Conservation (phyloP, 139 green algal genomes). For the Dunaliella primolecta region DNA sequence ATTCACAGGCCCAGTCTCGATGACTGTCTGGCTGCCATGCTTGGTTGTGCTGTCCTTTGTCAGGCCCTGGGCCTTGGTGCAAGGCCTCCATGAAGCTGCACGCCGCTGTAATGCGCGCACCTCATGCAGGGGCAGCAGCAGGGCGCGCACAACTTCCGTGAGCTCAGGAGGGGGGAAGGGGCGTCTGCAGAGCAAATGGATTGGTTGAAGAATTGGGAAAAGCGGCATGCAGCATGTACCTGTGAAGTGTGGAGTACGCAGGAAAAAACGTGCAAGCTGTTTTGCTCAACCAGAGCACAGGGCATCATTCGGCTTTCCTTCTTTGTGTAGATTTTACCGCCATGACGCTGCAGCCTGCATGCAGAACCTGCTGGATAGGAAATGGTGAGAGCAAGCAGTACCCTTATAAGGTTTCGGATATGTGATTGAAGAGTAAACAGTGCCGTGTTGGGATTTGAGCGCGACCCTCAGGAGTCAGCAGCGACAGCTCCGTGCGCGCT, state of each 20-base stretch:
- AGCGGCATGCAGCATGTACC: not conserved
- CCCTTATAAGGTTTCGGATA: too few species aligned
- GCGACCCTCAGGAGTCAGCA: too few species aligned
- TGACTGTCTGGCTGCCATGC: not conserved
- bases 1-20: constrained; percentile 4
- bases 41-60: not conserved
- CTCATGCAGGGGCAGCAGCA: constrained; percentile 21
- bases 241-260: not conserved
- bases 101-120: not conserved
- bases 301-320: not conserved
- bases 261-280: not conserved
- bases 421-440: too few species aligned
- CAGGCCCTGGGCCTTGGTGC: not conserved
- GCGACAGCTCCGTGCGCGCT: too few species aligned
- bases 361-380: too few species aligned
- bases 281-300: not conserved
- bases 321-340: not conserved
- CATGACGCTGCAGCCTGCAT: too few species aligned
- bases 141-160: constrained; percentile 9
- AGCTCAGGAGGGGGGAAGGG: not conserved
- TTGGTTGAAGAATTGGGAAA: not conserved
- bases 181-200: not conserved
- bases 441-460: too few species aligned
- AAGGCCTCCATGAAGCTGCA: constrained; percentile 2
- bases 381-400: too few species aligned